phyloP scores from a whole-genome alignment of 257 asterid genomes.

The Salvia splendens region DNA sequence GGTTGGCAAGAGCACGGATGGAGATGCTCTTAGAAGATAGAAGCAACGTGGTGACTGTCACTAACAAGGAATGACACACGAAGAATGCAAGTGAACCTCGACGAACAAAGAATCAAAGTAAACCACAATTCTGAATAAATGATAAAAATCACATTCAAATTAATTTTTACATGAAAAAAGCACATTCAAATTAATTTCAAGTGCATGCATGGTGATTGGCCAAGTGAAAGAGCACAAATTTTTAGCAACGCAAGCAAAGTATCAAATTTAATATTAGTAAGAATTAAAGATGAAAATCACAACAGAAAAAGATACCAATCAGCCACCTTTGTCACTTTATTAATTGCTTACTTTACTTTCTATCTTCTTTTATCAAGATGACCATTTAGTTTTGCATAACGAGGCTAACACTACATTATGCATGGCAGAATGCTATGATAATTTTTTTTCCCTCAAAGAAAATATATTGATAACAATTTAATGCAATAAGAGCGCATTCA shows the following conservation, averaged over 20 bases:
- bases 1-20: too few species aligned
- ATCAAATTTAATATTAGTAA: constrained; percentile 1
- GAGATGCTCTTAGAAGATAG: too few species aligned
- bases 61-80: too few species aligned
- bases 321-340: constrained; percentile 19
- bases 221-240: constrained; percentile 32
- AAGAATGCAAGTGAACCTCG: too few species aligned
- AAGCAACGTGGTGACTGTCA: too few species aligned
- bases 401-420: neutral
- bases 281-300: neutral
- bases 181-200: constrained; percentile 21
- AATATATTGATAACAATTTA: neutral
- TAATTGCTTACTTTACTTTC: constrained; percentile 8
- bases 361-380: constrained; percentile 21
- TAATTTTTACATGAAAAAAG: neutral
- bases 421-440: neutral
- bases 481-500: neutral
- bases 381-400: constrained; percentile 2
- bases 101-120: too few species aligned
- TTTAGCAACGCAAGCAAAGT: constrained; percentile 24
- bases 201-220: constrained; percentile 26
- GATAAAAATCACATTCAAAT: too few species aligned
- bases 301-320: constrained; percentile 1
- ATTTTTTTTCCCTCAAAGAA: neutral
- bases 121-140: too few species aligned